Evolutionary conservation across 768 basidiomycete species (phyloP).

Genomic region (Candolleomyces eurysporus): DNA sequence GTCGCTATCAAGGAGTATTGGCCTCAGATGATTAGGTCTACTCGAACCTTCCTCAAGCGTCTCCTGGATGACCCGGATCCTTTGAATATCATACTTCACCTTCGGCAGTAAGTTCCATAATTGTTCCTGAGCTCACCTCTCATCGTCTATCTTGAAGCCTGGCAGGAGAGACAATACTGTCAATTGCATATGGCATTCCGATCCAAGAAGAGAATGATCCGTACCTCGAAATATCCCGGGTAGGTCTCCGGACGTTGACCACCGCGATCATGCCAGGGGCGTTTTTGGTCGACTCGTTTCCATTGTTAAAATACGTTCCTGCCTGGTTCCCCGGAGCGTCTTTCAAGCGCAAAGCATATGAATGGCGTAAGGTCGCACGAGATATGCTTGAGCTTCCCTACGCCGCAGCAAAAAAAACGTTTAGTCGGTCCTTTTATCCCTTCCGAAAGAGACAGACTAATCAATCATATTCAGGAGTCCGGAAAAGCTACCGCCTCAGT

Average conservation of each 20-base stretch:
- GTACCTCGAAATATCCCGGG: conserved; percentile 24
- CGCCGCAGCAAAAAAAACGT: conserved; percentile 20
- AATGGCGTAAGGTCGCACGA: conserved; percentile 32
- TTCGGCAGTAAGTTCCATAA: not conserved
- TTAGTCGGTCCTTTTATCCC: conserved; percentile 24
- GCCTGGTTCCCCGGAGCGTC: conserved; percentile 31
- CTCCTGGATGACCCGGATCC: conserved; percentile 23
- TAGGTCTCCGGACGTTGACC: conserved; percentile 17
- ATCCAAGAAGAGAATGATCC: conserved; percentile 28
- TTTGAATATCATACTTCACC: not conserved
- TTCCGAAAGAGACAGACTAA: not conserved
- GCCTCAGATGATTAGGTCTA: conserved; percentile 21
- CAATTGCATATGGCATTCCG: conserved; percentile 33
- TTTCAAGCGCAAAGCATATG: conserved; percentile 36
- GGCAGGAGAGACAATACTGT: conserved; percentile 30
- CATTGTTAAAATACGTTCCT: conserved; percentile 26
- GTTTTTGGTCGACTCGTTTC: conserved; percentile 29
- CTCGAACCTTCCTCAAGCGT: conserved; percentile 26
- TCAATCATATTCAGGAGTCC: conserved; percentile 8
- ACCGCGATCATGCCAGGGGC: conserved; percentile 25
- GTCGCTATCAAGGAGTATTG: conserved; percentile 23
- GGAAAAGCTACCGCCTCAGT: conserved; percentile 16
- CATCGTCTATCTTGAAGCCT: conserved; percentile 20
- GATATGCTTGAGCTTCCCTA: conserved; percentile 36
- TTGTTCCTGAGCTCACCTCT: not conserved